These are phyloP conservation scores for Plasmopara muralis DNA, from an alignment of 352 stramenopile genomes.

Conservation along the genomic window DNA sequence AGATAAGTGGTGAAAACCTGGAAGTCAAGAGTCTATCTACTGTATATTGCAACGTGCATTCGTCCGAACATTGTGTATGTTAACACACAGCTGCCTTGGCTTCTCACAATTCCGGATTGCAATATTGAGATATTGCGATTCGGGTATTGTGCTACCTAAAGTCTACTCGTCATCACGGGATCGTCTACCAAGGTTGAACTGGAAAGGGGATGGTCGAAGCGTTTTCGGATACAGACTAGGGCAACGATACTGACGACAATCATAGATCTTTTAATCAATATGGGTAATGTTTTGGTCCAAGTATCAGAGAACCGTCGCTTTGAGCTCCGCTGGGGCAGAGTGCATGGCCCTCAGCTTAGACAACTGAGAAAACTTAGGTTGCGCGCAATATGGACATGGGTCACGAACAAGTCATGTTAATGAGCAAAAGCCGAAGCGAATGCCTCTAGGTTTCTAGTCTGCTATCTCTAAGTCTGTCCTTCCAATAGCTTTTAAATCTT, in stretches of 20 bases:
- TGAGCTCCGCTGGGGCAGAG: slow-evolving; percentile 10
- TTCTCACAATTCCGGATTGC: slow-evolving; percentile 4
- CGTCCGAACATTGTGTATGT: not conserved
- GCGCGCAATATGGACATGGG: not conserved
- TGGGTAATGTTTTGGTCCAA: slow-evolving; percentile 6
- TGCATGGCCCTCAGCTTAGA: slow-evolving; percentile 11
- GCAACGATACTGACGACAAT: slow-evolving; percentile 6
- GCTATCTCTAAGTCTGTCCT: too few relatives aligned
- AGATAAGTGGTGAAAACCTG: slow-evolving; percentile 1
- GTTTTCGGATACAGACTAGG: slow-evolving; percentile 9
- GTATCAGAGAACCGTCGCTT: slow-evolving; percentile 6
- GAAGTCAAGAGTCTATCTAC: slow-evolving; percentile 11
- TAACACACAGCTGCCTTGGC: not conserved
- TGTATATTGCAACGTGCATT: slow-evolving; percentile 13
- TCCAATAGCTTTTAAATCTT: too few relatives aligned
- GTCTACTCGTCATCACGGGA: not conserved
- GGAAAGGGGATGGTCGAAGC: not conserved
- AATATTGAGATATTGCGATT: slow-evolving; percentile 4
- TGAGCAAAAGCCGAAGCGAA: too few relatives aligned
- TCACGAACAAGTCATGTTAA: slow-evolving; percentile 1
- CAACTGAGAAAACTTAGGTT: slow-evolving; percentile 2
- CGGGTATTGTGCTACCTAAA: slow-evolving; percentile 8
- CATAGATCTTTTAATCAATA: slow-evolving; percentile 6
- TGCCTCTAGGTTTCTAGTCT: too few relatives aligned
- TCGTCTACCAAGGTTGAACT: slow-evolving; percentile 3